Base-by-base conservation (phyloP, 345 rosid species). In the Camelina laxa region DNA sequence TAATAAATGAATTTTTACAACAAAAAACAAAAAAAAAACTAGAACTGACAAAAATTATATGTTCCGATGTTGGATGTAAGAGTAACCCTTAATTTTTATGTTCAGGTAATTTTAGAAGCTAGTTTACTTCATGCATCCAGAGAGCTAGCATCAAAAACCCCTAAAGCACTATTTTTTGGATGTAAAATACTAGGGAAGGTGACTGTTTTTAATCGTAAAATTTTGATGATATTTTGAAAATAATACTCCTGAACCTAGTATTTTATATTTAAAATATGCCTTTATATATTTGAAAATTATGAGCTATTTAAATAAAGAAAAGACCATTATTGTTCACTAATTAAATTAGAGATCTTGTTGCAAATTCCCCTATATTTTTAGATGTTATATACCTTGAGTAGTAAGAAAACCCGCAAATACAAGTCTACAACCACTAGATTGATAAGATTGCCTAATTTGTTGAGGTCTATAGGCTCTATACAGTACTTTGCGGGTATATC, bases 381-480 rank as follows among this genome's bases (percentile, higher is more conserved):
- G 67, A 70, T 48, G 58, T 8, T 27, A 27, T 48, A 60, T 70
- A 71, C 75, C 42, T 47, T 35, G 67, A 60, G 60, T 60, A 49
- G 31, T 49, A 71, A 48, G 50, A 71, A 36, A 49, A 35, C 20
- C 51, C 21, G 33, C 5, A 49, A 17, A 15, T 49, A 36, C 20
- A 31, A 57, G 61, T 57, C 50, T 71, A 60, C 27, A 39, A 50
- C 75, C 75, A 22, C 68, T 60, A 60, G 60, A 71, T 71, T 71
- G 68, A 62, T 22, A 36, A 71, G 60, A 70, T 36, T 15, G 24
- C 75, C 41, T 58, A 15, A 58, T 41, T n/a, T n/a, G 47, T 58
- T 70, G 56, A 20, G 65, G 57, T 31, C 24, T 30, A 22, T 69
- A 42, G 51, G 55, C 63, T 68, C 51, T 69, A 57, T 44, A 30